Conservation (phyloP, 2,329 filamentous ascomycete genomes). For the Colletotrichum sidae region DNA sequence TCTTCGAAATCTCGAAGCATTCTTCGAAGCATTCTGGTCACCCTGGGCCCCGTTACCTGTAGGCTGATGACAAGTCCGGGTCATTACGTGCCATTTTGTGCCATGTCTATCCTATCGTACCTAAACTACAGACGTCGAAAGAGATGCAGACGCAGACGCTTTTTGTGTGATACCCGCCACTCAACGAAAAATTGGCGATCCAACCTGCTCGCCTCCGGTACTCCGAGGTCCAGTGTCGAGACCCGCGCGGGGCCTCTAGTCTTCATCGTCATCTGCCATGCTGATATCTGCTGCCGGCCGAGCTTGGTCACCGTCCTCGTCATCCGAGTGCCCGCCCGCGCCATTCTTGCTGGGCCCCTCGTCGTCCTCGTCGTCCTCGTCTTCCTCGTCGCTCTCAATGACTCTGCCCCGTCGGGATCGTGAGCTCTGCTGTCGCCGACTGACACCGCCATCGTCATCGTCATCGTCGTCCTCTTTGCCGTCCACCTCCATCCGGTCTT, state of each 20-base stretch:
- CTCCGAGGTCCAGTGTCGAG: neutral
- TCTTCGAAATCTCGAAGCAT: no score
- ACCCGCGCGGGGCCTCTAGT: slow-evolving; percentile 38
- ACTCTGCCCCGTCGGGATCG: slow-evolving; percentile 63
- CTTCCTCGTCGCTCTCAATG: slow-evolving; percentile 67
- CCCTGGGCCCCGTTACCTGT: neutral
- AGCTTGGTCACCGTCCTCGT: slow-evolving; percentile 43
- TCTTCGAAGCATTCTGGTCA: no score
- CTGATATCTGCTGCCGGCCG: slow-evolving; percentile 48
- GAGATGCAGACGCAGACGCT: slow-evolving; percentile 21
- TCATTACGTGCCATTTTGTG: slow-evolving; percentile 29
- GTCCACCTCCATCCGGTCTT: slow-evolving; percentile 67
- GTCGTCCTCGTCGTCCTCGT: slow-evolving; percentile 53
- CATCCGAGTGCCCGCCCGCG: slow-evolving; percentile 34
- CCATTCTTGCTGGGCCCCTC: slow-evolving; percentile 41
- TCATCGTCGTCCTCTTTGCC: slow-evolving; percentile 52
- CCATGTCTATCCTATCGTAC: slow-evolving; percentile 28
- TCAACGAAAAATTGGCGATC: slow-evolving; percentile 10
- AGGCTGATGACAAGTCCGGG: neutral
- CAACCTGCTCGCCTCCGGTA: slow-evolving; percentile 9
- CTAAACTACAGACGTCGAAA: slow-evolving; percentile 30
- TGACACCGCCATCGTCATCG: slow-evolving; percentile 65
- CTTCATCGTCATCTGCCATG: slow-evolving; percentile 54
- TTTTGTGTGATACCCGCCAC: slow-evolving; percentile 19
- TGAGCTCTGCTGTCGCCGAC: slow-evolving; percentile 56